Evolutionary conservation across 2,329 filamentous ascomycete genomes (phyloP).

Genomic region (Penicillium sp.): DNA sequence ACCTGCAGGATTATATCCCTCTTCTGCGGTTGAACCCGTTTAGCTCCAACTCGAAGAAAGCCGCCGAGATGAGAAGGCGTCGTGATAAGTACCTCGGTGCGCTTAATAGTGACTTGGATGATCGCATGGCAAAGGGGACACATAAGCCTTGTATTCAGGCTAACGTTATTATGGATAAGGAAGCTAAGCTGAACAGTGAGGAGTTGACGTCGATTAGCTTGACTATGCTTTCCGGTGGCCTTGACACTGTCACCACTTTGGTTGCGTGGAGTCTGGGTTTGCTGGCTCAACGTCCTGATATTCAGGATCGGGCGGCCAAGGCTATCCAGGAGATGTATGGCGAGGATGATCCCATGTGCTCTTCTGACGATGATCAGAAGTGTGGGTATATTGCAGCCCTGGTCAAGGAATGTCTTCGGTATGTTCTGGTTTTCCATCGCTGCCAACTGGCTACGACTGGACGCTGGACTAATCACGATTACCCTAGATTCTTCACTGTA

Average conservation of each 20-base stretch:
- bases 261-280: conserved; percentile 64
- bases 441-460: background rate
- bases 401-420: conserved; percentile 60
- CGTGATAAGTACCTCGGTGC: conserved; percentile 59
- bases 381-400: conserved; percentile 63
- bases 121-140: conserved; percentile 58
- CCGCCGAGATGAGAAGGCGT: conserved; percentile 58
- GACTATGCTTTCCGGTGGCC: conserved; percentile 65
- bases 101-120: conserved; percentile 58
- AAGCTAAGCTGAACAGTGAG: conserved; percentile 59
- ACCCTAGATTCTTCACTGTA: conserved; percentile 57
- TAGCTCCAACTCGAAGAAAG: conserved; percentile 56
- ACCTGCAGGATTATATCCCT: conserved; percentile 76
- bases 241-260: conserved; percentile 65
- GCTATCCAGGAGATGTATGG: conserved; percentile 57
- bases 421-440: conserved; percentile 1
- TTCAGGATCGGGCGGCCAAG: conserved; percentile 58
- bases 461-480: conserved; percentile 4
- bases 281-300: conserved; percentile 57
- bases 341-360: conserved; percentile 55
- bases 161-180: conserved; percentile 63
- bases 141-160: conserved; percentile 65
- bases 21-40: conserved; percentile 66
- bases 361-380: conserved; percentile 61
- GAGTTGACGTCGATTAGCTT: conserved; percentile 65